Evolutionary conservation across 306 rosid genomes (phyloP).

Genomic region (Corylus avellana): DNA sequence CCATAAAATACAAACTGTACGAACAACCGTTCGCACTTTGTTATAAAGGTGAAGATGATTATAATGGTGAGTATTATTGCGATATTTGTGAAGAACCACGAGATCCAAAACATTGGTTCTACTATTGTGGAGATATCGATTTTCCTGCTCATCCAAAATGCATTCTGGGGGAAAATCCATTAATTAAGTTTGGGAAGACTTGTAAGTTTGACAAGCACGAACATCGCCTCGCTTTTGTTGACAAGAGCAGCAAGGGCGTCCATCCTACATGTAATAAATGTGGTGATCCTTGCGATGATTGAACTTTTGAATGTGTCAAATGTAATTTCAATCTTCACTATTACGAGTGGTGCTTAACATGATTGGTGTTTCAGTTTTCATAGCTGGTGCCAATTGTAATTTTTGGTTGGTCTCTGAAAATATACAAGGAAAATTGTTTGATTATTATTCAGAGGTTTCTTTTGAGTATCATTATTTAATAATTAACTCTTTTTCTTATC

Average conservation of each 20-base stretch:
- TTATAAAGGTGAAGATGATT: not conserved
- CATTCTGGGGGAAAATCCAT: not conserved
- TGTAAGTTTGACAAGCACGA: too few relatives aligned
- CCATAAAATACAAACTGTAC: not conserved
- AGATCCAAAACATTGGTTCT: not conserved
- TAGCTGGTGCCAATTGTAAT: too few relatives aligned
- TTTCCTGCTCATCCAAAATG: not conserved
- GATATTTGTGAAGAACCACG: not conserved
- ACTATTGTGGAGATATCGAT: not conserved
- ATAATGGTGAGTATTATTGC: not conserved
- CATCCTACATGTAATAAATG: too few relatives aligned
- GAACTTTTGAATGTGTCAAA: not conserved
- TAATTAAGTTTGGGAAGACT: too few relatives aligned
- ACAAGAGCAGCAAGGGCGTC: too few relatives aligned
- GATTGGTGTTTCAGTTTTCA: too few relatives aligned
- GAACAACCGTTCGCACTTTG: not conserved
- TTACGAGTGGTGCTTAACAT: rapidly evolving
- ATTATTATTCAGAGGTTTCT: too few relatives aligned
- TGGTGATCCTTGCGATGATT: rapidly evolving
- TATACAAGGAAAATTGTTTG: too few relatives aligned
- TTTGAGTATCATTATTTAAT: too few relatives aligned
- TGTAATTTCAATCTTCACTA: not conserved
- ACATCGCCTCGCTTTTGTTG: too few relatives aligned
- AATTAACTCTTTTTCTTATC: too few relatives aligned
- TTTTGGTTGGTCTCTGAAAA: too few relatives aligned